phyloP scores from a whole-genome alignment of 2,329 filamentous ascomycete species.

The Aulographum hederae region DNA sequence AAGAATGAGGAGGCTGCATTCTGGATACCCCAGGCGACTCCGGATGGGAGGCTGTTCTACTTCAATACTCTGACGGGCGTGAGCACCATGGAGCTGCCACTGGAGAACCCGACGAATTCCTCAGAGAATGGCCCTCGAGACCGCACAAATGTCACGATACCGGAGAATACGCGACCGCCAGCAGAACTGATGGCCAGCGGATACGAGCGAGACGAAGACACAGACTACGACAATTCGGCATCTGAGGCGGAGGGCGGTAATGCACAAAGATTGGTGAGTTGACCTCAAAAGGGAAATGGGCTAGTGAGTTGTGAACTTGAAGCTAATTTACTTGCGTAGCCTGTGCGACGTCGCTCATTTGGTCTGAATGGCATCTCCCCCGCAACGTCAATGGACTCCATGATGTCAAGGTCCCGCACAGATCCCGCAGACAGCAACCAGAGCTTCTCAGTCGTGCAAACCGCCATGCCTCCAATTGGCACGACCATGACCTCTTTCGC shows the following conservation, averaged over 20 bases:
- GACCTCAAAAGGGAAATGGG: conserved; percentile 8
- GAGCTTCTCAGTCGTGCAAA: conserved; percentile 26
- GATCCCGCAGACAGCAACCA: conserved; percentile 38
- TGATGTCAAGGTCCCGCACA: conserved; percentile 49
- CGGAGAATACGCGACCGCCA: conserved; percentile 76
- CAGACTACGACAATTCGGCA: conserved; percentile 77
- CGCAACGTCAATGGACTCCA: conserved; percentile 79
- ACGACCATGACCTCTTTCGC: conserved; percentile 36
- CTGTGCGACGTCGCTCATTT: background rate
- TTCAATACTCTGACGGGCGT: conserved; percentile 97
- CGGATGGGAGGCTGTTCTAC: conserved; percentile 85
- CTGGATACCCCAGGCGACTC: conserved; percentile 95
- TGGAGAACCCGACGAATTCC: conserved; percentile 69
- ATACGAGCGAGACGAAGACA: conserved; percentile 59
- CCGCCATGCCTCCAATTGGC: conserved; percentile 27
- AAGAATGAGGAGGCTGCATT: conserved; percentile 82
- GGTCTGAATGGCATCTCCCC: conserved; percentile 36
- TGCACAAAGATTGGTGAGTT: too few species aligned
- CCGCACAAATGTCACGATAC: conserved; percentile 72
- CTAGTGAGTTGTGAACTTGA: conserved; percentile 12
- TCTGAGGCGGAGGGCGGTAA: conserved; percentile 62
- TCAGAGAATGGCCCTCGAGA: conserved; percentile 77
- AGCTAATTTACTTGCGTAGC: too few species aligned
- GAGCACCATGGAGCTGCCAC: conserved; percentile 81
- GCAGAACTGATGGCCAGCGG: conserved; percentile 81